Evolutionary conservation across 148 eudicot genomes (phyloP).

Genomic region (Rhododendron mucronatum): DNA sequence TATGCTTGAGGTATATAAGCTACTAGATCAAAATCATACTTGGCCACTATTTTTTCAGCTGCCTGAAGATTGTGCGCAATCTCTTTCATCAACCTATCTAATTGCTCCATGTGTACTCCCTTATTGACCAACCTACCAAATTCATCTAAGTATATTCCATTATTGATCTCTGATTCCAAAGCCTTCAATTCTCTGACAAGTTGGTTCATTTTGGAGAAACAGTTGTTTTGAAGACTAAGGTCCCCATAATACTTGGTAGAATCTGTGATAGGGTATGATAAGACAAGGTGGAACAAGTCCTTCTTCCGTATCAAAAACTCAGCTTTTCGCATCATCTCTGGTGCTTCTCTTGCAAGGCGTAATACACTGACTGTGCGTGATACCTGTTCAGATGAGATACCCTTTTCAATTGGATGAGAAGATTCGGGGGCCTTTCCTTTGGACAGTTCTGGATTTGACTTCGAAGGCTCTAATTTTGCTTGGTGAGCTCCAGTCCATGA

Average conservation of each 20-base stretch:
- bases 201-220: not conserved
- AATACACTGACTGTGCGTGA: too few species aligned
- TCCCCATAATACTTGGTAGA: not conserved
- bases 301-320: not conserved
- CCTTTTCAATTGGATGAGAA: too few species aligned
- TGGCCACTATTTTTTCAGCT: not conserved
- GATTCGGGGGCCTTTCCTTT: too few species aligned
- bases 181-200: not conserved
- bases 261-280: not conserved
- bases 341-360: not conserved
- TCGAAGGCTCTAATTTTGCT: too few species aligned
- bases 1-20: not conserved
- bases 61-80: not conserved
- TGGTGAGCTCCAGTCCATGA: too few species aligned
- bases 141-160: not conserved
- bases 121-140: too few species aligned
- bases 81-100: not conserved
- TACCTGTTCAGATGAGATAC: too few species aligned
- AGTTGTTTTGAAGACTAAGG: not conserved
- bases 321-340: constrained; percentile 19
- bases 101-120: not conserved
- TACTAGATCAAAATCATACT: not conserved
- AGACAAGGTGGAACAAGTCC: not conserved
- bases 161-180: not conserved
- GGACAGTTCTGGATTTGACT: too few species aligned